A percentile compares a stretch with the other conserved stretches of the same genome.
Conservation (phyloP, 2,329 filamentous ascomycete genomes). For the Epichloe glyceriae region DNA sequence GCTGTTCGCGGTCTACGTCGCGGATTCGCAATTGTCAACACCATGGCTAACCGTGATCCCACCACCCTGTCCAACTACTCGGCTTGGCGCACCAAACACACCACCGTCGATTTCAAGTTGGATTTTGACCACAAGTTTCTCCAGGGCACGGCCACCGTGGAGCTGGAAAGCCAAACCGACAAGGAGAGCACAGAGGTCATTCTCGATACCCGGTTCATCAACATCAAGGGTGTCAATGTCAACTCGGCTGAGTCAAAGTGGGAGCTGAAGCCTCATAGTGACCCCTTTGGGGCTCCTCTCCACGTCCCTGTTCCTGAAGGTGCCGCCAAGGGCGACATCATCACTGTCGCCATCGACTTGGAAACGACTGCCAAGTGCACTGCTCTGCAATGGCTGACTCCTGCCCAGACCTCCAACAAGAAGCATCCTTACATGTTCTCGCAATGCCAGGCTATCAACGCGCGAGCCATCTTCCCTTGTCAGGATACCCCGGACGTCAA, state of each 20-base stretch:
- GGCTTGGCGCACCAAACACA: slow-evolving; percentile 74
- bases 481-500: slow-evolving; percentile 97
- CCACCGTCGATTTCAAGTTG: slow-evolving; percentile 66
- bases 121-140: slow-evolving; percentile 72
- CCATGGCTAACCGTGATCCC: slow-evolving; percentile 51
- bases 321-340: slow-evolving; percentile 35
- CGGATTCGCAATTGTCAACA: slow-evolving; percentile 18
- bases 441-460: slow-evolving; percentile 94
- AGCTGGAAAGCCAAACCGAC: slow-evolving; percentile 64
- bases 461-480: slow-evolving; percentile 85
- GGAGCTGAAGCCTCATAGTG: slow-evolving; percentile 54
- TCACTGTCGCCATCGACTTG: slow-evolving; percentile 52
- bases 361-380: slow-evolving; percentile 81
- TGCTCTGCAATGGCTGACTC: slow-evolving; percentile 88
- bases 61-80: slow-evolving; percentile 89
- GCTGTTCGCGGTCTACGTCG: neutral
- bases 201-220: slow-evolving; percentile 76
- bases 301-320: slow-evolving; percentile 48
- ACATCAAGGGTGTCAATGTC: slow-evolving; percentile 59
- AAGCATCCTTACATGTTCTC: slow-evolving; percentile 97
- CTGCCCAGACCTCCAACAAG: slow-evolving; percentile 87
- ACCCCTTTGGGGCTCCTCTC: slow-evolving; percentile 64
- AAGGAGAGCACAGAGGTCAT: slow-evolving; percentile 63
- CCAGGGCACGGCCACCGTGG: slow-evolving; percentile 62
- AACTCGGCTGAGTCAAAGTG: slow-evolving; percentile 51